These are phyloP conservation scores for Seminavis robusta DNA, from an alignment of 108 stramenopile species.

Conservation along the genomic window DNA sequence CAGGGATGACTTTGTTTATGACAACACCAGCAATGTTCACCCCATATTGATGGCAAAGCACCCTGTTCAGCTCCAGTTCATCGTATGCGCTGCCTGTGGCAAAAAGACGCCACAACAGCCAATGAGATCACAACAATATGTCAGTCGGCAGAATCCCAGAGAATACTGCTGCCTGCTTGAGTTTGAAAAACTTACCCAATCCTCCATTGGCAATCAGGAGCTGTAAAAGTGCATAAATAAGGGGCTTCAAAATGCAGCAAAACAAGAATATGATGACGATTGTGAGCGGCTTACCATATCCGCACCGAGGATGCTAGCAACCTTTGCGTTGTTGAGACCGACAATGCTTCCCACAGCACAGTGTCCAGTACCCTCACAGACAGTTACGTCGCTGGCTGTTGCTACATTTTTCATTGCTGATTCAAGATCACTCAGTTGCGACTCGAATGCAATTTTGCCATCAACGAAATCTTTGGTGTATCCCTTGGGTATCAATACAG, in stretches of 20 bases:
- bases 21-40: slow-evolving; percentile 84
- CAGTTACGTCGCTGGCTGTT: slow-evolving; percentile 43
- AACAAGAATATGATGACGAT: too few relatives aligned
- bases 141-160: too few relatives aligned
- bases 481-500: slow-evolving; percentile 84
- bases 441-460: slow-evolving; percentile 56
- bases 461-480: slow-evolving; percentile 85
- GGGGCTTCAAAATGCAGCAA: too few relatives aligned
- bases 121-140: too few relatives aligned
- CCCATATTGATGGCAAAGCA: slow-evolving; percentile 69
- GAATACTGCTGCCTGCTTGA: too few relatives aligned
- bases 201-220: slow-evolving; percentile 92
- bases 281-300: slow-evolving; percentile 84
- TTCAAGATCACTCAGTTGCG: slow-evolving; percentile 47
- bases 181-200: too few relatives aligned
- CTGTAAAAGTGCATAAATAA: too few relatives aligned
- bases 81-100: slow-evolving; percentile 89
- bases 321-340: slow-evolving; percentile 81
- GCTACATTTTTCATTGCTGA: slow-evolving; percentile 28
- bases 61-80: slow-evolving; percentile 82
- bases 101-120: too few relatives aligned
- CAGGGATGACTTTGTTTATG: slow-evolving; percentile 88
- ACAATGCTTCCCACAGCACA: slow-evolving; percentile 85
- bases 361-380: slow-evolving; percentile 96
- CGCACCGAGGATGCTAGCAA: slow-evolving; percentile 77